Base-by-base conservation (phyloP, 1,284 basidiomycete genomes). In the Cutaneotrichosporon cavernicola region DNA sequence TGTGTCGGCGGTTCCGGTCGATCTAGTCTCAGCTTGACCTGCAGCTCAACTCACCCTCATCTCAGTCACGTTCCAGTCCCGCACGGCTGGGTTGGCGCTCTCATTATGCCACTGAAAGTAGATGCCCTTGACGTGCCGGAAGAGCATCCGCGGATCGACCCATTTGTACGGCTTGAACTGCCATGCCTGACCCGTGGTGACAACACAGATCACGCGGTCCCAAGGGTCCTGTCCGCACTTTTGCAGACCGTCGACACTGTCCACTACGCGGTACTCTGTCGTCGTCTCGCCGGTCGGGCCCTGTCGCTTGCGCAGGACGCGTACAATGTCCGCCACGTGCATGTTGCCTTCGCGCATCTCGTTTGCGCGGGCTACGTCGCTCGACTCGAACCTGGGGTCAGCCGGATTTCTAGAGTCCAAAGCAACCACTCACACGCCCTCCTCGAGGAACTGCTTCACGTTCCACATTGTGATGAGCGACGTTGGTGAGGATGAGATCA, bases 391-490 rank as follows among this genome's bases (percentile, higher is more conserved):
- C 11, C 89, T 91, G 67, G 14, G 2, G 61, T 68, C 30, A 68
- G 66, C 26, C 30, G 49, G 22, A 9, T 11, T 14, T 16, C 11
- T 13, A 51, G 21, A 5, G 5, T 30, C 16, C 10, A 18, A 7
- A 26, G 21, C 22, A 26, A 43, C 13, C 8, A 81, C 88, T 72
- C 82, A 94, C 86, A 88, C 82, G 2, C 93, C 87, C 73, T 97
- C 91, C 81, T 97, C 92, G 18, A 99, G 81, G 79, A 98, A 96
- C 53, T 86, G 86, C 77, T 92, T 92, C 65, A 98, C 92, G 78
- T 99, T 99, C 85, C 95, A 90, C 92, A 99, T 97, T 5, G 92
- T 97, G 74, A 99, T 88, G 61, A 99, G 86, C 9, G 94, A 89
- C 0, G 95, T 97, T 0, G 94, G 94, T 1, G 92, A 94, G 0